phyloP scores from a whole-genome alignment of 2,329 filamentous ascomycete species.

The Fonsecaea nubica region DNA sequence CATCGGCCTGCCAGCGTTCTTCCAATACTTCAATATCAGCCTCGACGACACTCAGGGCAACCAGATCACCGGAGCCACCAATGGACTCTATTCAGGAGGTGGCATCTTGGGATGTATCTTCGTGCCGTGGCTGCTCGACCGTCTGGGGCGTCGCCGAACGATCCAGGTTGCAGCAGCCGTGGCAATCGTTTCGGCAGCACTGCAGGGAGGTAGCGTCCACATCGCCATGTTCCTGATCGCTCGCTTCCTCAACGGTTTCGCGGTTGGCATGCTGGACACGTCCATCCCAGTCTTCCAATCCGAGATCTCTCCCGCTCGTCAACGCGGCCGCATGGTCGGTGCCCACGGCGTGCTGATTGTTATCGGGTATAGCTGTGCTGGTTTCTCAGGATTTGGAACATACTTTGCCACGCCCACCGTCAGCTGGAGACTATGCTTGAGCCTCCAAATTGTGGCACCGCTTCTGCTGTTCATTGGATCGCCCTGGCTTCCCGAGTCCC shows the following conservation, averaged over 20 bases:
- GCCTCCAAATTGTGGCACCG: constrained; percentile 19
- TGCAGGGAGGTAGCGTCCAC: constrained; percentile 23
- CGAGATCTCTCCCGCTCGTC: constrained; percentile 22
- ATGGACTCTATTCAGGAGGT: constrained; percentile 23
- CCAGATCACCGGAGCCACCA: constrained; percentile 22
- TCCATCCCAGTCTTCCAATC: constrained; percentile 19
- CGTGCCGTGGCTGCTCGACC: constrained; percentile 20
- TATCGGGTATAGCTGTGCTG: constrained; percentile 11
- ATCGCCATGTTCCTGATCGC: constrained; percentile 18
- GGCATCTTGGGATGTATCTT: constrained; percentile 25
- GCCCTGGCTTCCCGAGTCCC: constrained; percentile 22
- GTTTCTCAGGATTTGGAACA: constrained; percentile 13
- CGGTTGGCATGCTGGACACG: constrained; percentile 21
- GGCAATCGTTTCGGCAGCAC: constrained; percentile 18
- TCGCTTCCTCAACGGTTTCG: constrained; percentile 26
- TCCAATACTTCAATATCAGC: constrained; percentile 51
- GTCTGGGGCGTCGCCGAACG: constrained; percentile 13
- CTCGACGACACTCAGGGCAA: constrained; percentile 19
- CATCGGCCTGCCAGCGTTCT: constrained; percentile 23
- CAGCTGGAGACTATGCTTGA: constrained; percentile 8
- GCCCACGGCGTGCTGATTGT: constrained; percentile 19
- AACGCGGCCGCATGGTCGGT: constrained; percentile 27
- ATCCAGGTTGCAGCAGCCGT: constrained; percentile 23
- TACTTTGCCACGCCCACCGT: constrained; percentile 16
- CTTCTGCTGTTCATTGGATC: constrained; percentile 22